Evolutionary conservation across 2,329 filamentous ascomycete genomes (phyloP), one percentile per base, ranked within the genome.

Genomic region (Penicillium sp.): DNA sequence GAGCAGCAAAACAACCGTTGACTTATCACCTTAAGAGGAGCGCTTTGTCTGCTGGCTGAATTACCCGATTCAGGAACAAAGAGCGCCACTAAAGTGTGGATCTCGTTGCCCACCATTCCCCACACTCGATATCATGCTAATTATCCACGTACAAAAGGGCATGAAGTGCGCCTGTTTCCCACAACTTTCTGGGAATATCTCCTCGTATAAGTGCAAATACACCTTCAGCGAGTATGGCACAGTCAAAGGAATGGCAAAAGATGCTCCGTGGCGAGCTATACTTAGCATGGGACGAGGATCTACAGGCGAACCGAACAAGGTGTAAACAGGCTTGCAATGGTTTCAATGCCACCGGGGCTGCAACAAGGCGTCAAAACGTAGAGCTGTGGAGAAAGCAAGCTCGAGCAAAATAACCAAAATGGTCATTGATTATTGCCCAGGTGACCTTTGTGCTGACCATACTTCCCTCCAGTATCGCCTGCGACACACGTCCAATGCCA

Each of bases 201-300:
- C 10, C 21, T 25, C 17, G 15, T 1, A 12, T 19, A 4, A 3
- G 10, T 7, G 23, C 13, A 33, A 19, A 9, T 6, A 19, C 13
- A 35, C 6, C n/a, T 33, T 1, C 7, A 38, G 15, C 2, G 9
- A 27, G 17, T 1, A 68, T 68, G 62, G 39, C 60, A 6, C 54
- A 62, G 10, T 70, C 67, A 27, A 68, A 68, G 49, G 66, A 71
- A 60, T 69, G 68, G 68, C 53, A 62, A 35, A 70, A 68, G 33
- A 69, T 70, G 68, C 56, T 70, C 41, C 65, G 64, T 15, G 68
- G 68, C 1, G 68, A 70, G 62, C 59, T 67, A 9, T 71, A 68
- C 51, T 62, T 44, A 61, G 59, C 67, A 7, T 62, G 67, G 62
- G 66, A 69, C 41, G 64, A 66, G 35, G 65, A 68, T 50, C 66